Evolutionary conservation across 2,329 filamentous ascomycete genomes (phyloP).

Genomic region (Nigrograna mackinnonii): DNA sequence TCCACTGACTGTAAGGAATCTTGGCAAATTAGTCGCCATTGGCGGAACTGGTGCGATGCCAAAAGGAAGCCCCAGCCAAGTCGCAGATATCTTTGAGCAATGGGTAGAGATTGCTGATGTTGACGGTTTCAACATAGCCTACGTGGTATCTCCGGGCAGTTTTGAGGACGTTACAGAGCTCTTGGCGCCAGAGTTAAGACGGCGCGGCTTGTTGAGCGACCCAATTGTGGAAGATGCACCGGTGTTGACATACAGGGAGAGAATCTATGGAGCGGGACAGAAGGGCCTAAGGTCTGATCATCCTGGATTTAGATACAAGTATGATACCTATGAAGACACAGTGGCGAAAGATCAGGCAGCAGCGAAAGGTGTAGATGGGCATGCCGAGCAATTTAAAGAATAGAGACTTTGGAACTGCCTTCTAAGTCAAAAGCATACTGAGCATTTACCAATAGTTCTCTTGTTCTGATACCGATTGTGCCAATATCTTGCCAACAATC

Average conservation of each 20-base stretch:
- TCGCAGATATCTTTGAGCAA: conserved; percentile 67
- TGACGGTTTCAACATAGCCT: conserved; percentile 71
- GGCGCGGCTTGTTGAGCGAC: conserved; percentile 12
- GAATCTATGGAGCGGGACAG: conserved; percentile 15
- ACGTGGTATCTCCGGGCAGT: conserved; percentile 17
- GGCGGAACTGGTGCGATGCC: conserved; percentile 66
- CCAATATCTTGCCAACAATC: too few species aligned
- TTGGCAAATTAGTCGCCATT: conserved; percentile 53
- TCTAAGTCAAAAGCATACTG: too few species aligned
- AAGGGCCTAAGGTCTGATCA: conserved; percentile 14
- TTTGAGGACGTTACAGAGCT: conserved; percentile 16
- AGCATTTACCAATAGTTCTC: too few species aligned
- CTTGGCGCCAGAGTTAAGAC: conserved; percentile 15
- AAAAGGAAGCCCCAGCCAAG: conserved; percentile 64
- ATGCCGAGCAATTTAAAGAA: too few species aligned
- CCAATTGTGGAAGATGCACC: conserved; percentile 6
- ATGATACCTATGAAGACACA: conserved; percentile 15
- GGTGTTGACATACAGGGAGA: conserved; percentile 15
- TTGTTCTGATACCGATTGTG: too few species aligned
- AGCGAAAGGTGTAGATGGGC: too few species aligned
- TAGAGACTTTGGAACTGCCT: too few species aligned
- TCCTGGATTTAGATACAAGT: conserved; percentile 16
- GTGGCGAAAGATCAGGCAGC: conserved; percentile 5
- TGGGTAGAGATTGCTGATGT: conserved; percentile 70
- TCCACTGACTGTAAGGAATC: conserved; percentile 14